Evolutionary conservation across 2,329 filamentous ascomycete species (phyloP).

Genomic region (Fusarium sp.): DNA sequence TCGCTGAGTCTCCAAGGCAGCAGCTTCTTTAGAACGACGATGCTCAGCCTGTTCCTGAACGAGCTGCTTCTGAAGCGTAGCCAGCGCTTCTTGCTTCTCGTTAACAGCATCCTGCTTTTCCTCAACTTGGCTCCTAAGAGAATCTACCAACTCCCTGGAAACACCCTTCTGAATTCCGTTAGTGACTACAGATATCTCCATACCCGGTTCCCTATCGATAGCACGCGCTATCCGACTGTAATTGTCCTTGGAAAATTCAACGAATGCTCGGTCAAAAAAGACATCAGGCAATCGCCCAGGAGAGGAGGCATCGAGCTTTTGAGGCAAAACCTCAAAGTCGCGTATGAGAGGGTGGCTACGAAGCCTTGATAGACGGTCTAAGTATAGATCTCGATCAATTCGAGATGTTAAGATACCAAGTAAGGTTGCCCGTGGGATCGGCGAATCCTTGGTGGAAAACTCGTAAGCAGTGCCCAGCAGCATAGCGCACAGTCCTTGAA

Average conservation of each 20-base stretch:
- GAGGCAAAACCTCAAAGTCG: slow-evolving; percentile 88
- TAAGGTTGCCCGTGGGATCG: slow-evolving; percentile 83
- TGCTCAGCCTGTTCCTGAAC: slow-evolving; percentile 82
- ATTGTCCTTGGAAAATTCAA: slow-evolving; percentile 96
- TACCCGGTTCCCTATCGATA: slow-evolving; percentile 89
- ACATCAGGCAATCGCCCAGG: slow-evolving; percentile 76
- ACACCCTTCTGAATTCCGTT: slow-evolving; percentile 89
- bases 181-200: slow-evolving; percentile 84
- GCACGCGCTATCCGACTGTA: slow-evolving; percentile 86
- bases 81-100: slow-evolving; percentile 59
- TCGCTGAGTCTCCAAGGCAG: slow-evolving; percentile 52
- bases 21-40: slow-evolving; percentile 70
- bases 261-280: slow-evolving; percentile 86
- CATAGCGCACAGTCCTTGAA: slow-evolving; percentile 86
- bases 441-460: slow-evolving; percentile 97
- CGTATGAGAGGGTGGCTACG: slow-evolving; percentile 82
- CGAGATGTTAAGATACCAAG: slow-evolving; percentile 81
- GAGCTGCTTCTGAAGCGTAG: slow-evolving; percentile 65
- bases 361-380: slow-evolving; percentile 82
- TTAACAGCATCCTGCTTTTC: slow-evolving; percentile 71
- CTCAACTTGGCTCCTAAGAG: slow-evolving; percentile 79
- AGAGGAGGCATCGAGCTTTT: slow-evolving; percentile 67
- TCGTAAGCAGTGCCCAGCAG: slow-evolving; percentile 92
- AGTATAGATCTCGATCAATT: slow-evolving; percentile 87
- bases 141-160: slow-evolving; percentile 92